These are phyloP conservation scores for Candida khao-thaluensis DNA, from an alignment of 805 yeast genomes.

Conservation along the genomic window DNA sequence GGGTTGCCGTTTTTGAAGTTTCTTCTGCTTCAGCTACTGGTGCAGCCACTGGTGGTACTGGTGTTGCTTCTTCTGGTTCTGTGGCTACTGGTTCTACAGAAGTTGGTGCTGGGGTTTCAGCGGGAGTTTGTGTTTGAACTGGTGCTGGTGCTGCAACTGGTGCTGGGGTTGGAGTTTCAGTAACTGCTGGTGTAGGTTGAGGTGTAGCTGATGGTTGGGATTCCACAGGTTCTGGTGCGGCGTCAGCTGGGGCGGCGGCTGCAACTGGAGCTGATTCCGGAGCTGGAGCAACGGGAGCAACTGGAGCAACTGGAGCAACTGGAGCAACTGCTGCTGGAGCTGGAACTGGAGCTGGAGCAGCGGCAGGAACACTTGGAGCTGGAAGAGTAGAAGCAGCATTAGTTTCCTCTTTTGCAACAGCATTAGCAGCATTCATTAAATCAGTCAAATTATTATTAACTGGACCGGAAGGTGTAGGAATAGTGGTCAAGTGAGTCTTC, in stretches of 20 bases:
- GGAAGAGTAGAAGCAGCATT: not conserved
- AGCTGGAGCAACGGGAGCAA: not conserved
- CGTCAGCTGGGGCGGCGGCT: not conserved
- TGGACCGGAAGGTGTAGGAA: not conserved
- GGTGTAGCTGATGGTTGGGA: not conserved
- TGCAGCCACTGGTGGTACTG: constrained; percentile 3
- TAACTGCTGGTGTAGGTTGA: not conserved
- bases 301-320: constrained; percentile 2
- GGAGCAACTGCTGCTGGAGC: constrained; percentile 3
- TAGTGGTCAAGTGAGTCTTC: constrained; percentile 11
- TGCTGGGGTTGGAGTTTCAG: constrained; percentile 5
- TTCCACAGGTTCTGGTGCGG: constrained; percentile 4
- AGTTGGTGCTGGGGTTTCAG: constrained; percentile 7
- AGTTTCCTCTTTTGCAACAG: constrained; percentile 18
- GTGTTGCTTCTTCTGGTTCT: constrained; percentile 1
- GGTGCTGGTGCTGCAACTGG: constrained; percentile 7
- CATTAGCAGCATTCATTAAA: constrained; percentile 30
- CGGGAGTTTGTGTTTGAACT: constrained; percentile 7
- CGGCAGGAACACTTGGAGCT: constrained; percentile 1
- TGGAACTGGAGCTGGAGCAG: constrained; percentile 7
- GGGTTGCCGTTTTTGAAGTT: constrained; percentile 1
- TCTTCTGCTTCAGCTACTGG: not conserved
- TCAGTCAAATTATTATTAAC: constrained; percentile 23
- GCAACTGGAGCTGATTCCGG: constrained; percentile 10
- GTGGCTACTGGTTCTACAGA: constrained; percentile 10